Percentiles rank a stretch among this genome's conserved stretches.
These are phyloP conservation scores for Sindora glabra DNA, from an alignment of 306 rosid genomes.

Conservation along the genomic window DNA sequence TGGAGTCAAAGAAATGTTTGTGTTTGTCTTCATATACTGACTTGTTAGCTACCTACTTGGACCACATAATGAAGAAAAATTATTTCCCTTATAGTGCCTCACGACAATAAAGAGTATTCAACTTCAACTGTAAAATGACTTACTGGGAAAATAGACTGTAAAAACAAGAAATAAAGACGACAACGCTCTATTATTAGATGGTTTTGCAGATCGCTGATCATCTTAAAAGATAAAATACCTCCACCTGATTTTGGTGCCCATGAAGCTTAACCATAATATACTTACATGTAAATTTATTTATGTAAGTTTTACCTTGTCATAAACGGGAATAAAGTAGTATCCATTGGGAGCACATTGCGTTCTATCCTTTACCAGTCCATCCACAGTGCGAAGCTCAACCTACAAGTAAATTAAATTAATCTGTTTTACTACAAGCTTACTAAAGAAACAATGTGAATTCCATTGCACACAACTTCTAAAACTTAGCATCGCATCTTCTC, in stretches of 20 bases:
- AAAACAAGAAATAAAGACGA: not conserved
- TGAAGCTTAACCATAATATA: not conserved
- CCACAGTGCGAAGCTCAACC: conserved; percentile 94
- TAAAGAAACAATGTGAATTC: not conserved
- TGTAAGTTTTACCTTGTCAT: conserved; percentile 68
- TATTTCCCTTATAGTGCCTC: too few relatives aligned
- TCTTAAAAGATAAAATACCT: not conserved
- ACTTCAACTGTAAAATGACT: not conserved
- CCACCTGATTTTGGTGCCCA: not conserved
- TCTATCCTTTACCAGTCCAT: conserved; percentile 87
- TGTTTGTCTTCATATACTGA: too few relatives aligned
- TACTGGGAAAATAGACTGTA: not conserved
- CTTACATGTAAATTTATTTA: conserved; percentile 4
- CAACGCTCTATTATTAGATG: not conserved
- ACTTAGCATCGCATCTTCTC: not conserved
- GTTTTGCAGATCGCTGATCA: not conserved
- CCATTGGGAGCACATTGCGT: conserved; percentile 99
- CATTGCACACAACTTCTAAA: not conserved
- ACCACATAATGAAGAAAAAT: too few relatives aligned
- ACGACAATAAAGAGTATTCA: too few relatives aligned
- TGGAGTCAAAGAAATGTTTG: too few relatives aligned
- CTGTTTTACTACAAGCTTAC: not conserved
- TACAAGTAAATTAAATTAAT: conserved; percentile 21
- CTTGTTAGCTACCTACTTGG: too few relatives aligned
- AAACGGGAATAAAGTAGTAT: conserved; percentile 96